Base-by-base conservation (phyloP, 2,329 filamentous ascomycete species). In the Penicillium brevicompactum region DNA sequence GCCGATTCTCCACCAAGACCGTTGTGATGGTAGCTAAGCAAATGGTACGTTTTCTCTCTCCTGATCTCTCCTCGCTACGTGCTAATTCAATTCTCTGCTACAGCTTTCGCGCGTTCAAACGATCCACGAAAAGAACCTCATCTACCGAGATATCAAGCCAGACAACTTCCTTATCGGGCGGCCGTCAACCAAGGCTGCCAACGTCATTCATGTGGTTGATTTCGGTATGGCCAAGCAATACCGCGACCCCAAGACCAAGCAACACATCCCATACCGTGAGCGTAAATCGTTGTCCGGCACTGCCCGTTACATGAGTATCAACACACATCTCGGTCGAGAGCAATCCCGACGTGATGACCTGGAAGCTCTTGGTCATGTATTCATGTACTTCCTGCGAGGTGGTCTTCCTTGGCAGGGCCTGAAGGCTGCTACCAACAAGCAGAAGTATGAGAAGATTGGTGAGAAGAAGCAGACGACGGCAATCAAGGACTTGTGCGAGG, bases 151-250 rank as follows among this genome's bases (percentile, higher is more conserved):
- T 73, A 97, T 99, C 82, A 99, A 99, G 77, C 94, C 94, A 53
- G 94, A 99, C 81, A 99, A 99, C 81, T 97, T 99, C 80, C 84
- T 99, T 61, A 97, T 97, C 68, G 94, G 94, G 51, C 87, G 93
- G 46, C 92, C 92, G 0, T 88, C 87, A 67, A 92, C 92, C 58
- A 97, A 97, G 79, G 85, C 90, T n/a, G 90, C 92, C 69, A 97
- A 97, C 74, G 92, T 97, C 53, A 97, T 99, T 64, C 93, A 99
- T 72, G 94, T 97, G 37, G 92, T 99, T 68, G 94, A 99, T 76
- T 99, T 99, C 70, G 94, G 94, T 69, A 97, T 99, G 94, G 94
- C 94, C 61, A 99, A 99, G 81, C 94, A 97, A 76, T 99, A 97
- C 77, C 89, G 94, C 67, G 94, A 99, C 68, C 94, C 94, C 53